Percentiles rank a stretch among this genome's conserved stretches.
phyloP scores from a whole-genome alignment of 2,329 filamentous ascomycete species.

The Alternaria conjuncta region DNA sequence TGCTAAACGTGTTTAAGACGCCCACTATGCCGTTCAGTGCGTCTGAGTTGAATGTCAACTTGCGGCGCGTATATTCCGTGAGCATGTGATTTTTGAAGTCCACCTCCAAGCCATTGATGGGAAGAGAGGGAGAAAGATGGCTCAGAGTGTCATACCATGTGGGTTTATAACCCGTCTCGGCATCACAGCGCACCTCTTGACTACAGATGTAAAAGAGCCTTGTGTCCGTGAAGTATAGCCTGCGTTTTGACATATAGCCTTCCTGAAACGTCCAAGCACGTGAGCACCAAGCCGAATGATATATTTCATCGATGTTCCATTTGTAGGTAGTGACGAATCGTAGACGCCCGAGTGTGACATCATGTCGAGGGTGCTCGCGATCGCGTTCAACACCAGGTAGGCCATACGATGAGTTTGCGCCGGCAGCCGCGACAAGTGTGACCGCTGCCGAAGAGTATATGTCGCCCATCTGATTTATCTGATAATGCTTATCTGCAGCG shows the following conservation, averaged over 20 bases:
- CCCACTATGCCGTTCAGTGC: not conserved
- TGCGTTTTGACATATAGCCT: not conserved
- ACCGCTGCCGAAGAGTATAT: not conserved
- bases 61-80: not conserved
- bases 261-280: not conserved
- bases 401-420: not conserved
- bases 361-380: rapidly evolving
- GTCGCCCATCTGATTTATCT: not conserved
- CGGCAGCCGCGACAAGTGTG: not conserved
- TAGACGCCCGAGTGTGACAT: not conserved
- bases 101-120: too few species aligned
- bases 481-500: not conserved
- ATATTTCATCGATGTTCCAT: not conserved
- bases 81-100: too few species aligned
- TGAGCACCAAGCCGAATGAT: not conserved
- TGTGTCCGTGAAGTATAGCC: not conserved
- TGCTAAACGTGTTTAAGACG: not conserved
- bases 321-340: not conserved
- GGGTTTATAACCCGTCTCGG: not conserved
- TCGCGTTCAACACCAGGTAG: rapidly evolving
- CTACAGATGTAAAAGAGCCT: rapidly evolving
- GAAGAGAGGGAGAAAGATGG: too few species aligned
- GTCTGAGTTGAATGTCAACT: not conserved
- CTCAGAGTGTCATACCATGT: too few species aligned
- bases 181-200: not conserved